Evolutionary conservation across 495 filamentous ascomycete species (phyloP).

Genomic region (Stereocaulon alpinum): DNA sequence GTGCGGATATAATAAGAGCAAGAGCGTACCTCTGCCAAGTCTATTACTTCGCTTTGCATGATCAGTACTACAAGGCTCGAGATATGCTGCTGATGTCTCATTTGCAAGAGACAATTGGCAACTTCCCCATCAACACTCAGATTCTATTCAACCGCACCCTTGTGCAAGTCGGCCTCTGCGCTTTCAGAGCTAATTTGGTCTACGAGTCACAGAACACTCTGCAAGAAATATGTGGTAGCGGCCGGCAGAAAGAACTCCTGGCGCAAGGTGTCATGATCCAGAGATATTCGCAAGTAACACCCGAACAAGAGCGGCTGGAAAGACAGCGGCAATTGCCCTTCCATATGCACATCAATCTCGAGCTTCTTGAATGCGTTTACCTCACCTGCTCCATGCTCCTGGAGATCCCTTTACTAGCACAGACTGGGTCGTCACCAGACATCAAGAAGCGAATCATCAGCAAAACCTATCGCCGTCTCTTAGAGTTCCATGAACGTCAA

Average conservation of each 20-base stretch:
- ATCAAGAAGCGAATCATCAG: slow-evolving; percentile 97
- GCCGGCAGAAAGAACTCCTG: slow-evolving; percentile 92
- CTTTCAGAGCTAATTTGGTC: slow-evolving; percentile 91
- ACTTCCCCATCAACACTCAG: slow-evolving; percentile 91
- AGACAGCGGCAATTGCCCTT: slow-evolving; percentile 94
- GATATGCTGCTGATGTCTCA: slow-evolving; percentile 99
- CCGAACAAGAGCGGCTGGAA: slow-evolving; percentile 94
- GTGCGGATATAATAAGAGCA: slow-evolving; percentile 89
- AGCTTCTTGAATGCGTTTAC: slow-evolving; percentile 96
- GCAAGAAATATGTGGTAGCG: slow-evolving; percentile 94
- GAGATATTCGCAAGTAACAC: slow-evolving; percentile 85
- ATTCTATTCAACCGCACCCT: slow-evolving; percentile 98
- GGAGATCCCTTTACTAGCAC: slow-evolving; percentile 92
- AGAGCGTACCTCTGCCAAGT: slow-evolving; percentile 97
- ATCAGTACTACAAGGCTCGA: slow-evolving; percentile 92
- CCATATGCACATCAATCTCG: slow-evolving; percentile 99
- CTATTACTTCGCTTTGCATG: slow-evolving; percentile 93
- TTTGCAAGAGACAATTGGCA: slow-evolving; percentile 87
- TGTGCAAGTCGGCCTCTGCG: slow-evolving; percentile 95
- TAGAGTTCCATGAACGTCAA: slow-evolving; percentile 98
- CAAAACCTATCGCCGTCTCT: slow-evolving; percentile 98
- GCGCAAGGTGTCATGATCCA: slow-evolving; percentile 98
- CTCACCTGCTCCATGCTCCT: slow-evolving; percentile 97
- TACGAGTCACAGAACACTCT: slow-evolving; percentile 96
- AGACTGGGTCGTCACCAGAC: slow-evolving; percentile 90